Percentiles rank a stretch among this genome's conserved stretches.
Conservation (phyloP, 2,329 filamentous ascomycete genomes). For the Pseudocercospora crystallina region DNA sequence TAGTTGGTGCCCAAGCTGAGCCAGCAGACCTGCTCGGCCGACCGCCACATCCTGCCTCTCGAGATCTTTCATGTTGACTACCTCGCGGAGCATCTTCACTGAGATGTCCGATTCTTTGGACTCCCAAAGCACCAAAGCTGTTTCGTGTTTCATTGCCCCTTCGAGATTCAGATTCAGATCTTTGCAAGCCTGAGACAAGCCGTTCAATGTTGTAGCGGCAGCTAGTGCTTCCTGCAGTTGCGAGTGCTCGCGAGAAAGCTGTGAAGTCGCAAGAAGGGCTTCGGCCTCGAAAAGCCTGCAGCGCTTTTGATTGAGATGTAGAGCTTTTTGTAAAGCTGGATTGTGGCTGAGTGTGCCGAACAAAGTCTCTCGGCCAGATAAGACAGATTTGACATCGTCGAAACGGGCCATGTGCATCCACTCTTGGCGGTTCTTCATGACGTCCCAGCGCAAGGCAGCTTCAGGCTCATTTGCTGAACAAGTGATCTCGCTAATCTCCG, state of each 20-base stretch:
- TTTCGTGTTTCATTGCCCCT: conserved; percentile 74
- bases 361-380: conserved; percentile 80
- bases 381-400: conserved; percentile 73
- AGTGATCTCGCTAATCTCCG: conserved; percentile 78
- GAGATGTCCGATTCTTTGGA: conserved; percentile 87
- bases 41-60: conserved; percentile 70
- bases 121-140: conserved; percentile 89
- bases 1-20: conserved; percentile 83
- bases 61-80: conserved; percentile 62
- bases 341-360: conserved; percentile 77
- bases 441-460: conserved; percentile 60
- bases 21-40: conserved; percentile 75
- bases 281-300: conserved; percentile 72
- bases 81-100: conserved; percentile 79
- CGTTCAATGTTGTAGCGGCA: conserved; percentile 77
- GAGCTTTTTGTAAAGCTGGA: conserved; percentile 58
- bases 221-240: conserved; percentile 84
- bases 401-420: conserved; percentile 73
- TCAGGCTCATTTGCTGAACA: conserved; percentile 60
- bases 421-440: conserved; percentile 63
- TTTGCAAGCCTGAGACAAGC: conserved; percentile 69
- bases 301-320: conserved; percentile 62
- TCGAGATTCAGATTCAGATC: conserved; percentile 73
- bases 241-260: conserved; percentile 74
- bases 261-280: conserved; percentile 72